Percentiles rank a stretch among this genome's conserved stretches.
Conservation (phyloP, 176 grass and related monocot genomes). For the Pharus latifolius region DNA sequence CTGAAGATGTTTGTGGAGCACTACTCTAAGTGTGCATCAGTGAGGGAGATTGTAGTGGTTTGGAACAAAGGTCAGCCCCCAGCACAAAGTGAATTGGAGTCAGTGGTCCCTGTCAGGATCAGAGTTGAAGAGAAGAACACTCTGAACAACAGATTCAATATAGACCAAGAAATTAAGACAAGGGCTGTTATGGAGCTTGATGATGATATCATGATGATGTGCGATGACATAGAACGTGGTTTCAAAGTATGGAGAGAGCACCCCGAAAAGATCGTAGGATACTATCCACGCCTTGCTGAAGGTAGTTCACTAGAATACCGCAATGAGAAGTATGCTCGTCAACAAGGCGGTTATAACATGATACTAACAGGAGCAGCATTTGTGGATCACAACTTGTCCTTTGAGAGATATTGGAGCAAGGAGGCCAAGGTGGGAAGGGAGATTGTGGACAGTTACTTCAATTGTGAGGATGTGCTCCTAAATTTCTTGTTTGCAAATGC, state of each 20-base stretch:
- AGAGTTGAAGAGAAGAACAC: constrained; percentile 72
- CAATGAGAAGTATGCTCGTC: constrained; percentile 49
- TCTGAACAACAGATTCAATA: constrained; percentile 89
- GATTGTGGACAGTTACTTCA: constrained; percentile 55
- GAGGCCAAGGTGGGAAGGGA: constrained; percentile 51
- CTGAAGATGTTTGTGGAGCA: constrained; percentile 82
- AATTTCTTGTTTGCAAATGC: constrained; percentile 88
- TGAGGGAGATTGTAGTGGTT: constrained; percentile 73
- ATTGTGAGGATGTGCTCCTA: constrained; percentile 84
- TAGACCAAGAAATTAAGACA: constrained; percentile 69
- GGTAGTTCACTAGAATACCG: constrained; percentile 57
- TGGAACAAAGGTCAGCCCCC: constrained; percentile 75
- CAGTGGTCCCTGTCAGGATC: constrained; percentile 50
- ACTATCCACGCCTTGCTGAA: constrained; percentile 73
- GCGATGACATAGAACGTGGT: constrained; percentile 87
- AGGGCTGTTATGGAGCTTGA: constrained; percentile 85
- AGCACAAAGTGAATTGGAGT: constrained; percentile 46
- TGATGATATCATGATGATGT: constrained; percentile 98
- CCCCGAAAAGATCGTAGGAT: constrained; percentile 63
- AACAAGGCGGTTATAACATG: constrained; percentile 63
- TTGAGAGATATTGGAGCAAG: constrained; percentile 66
- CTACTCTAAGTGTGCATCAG: constrained; percentile 87
- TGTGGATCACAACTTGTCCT: constrained; percentile 74
- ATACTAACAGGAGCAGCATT: constrained; percentile 91
- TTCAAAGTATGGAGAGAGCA: constrained; percentile 84